phyloP scores from a whole-genome alignment of 192 early-diverging fungal species.

The Backusella parvicylindrica region DNA sequence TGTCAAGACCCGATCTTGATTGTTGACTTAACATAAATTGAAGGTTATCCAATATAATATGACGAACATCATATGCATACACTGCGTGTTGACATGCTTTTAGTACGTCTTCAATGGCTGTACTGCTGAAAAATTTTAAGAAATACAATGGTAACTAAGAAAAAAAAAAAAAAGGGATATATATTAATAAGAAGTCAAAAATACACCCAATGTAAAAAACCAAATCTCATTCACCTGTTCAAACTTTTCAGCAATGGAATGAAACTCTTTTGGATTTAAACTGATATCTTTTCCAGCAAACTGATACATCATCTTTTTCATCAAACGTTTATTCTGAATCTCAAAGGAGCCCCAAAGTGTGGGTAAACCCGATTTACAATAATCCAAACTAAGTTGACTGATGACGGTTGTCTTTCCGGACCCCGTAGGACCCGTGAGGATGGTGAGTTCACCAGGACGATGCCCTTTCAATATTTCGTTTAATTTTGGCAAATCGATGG shows the following conservation, averaged over 20 bases:
- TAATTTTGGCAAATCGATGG: conserved; percentile 57
- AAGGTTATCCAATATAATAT: conserved; percentile 71
- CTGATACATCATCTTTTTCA: conserved; percentile 67
- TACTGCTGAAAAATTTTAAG: conserved; percentile 73
- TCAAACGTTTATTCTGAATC: conserved; percentile 65
- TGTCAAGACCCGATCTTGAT: conserved; percentile 50
- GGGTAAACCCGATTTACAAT: conserved; percentile 62
- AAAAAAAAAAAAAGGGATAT: background rate
- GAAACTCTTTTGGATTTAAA: conserved; percentile 42
- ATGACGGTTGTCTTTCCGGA: conserved; percentile 71
- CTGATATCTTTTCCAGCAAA: conserved; percentile 56
- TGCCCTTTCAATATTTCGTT: conserved; percentile 64
- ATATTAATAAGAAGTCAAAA: background rate
- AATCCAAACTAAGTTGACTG: conserved; percentile 68
- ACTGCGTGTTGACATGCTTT: conserved; percentile 66
- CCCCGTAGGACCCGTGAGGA: conserved; percentile 67
- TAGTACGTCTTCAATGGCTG: conserved; percentile 57
- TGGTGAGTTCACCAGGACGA: conserved; percentile 66
- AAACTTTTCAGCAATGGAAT: conserved; percentile 59
- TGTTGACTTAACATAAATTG: conserved; percentile 75
- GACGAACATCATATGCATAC: conserved; percentile 66
- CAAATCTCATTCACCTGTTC: conserved; percentile 41
- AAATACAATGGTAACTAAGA: conserved; percentile 64
- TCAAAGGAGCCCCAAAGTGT: conserved; percentile 80
- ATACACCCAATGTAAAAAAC: background rate